phyloP scores from a whole-genome alignment of 768 basidiomycete species.

The Xanthoconium purpureum region DNA sequence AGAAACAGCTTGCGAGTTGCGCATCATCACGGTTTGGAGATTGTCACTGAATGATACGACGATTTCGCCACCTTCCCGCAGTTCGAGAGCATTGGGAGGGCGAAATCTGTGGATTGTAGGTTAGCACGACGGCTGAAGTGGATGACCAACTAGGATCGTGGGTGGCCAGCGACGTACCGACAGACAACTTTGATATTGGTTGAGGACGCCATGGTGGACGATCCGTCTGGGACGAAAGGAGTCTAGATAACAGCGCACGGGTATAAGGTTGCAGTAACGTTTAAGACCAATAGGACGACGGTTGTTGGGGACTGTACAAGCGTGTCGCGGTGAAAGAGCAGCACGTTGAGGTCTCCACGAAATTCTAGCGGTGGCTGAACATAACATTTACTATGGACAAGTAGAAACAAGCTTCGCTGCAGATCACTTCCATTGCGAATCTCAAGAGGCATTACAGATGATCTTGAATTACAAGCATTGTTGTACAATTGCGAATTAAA shows the following conservation, averaged over 20 bases:
- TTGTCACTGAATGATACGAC: conserved; percentile 88
- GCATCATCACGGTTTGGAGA: conserved; percentile 79
- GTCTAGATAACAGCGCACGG: conserved; percentile 15
- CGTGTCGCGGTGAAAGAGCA: conserved; percentile 22
- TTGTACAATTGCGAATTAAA: conserved; percentile 23
- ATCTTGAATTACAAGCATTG: conserved; percentile 8
- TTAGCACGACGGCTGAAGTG: conserved; percentile 4
- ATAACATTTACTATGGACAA: conserved; percentile 2
- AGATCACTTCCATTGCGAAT: conserved; percentile 9
- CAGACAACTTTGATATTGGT: conserved; percentile 99
- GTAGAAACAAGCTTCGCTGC: background rate
- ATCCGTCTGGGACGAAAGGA: conserved; percentile 22
- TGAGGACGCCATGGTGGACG: conserved; percentile 60
- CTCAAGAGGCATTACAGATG: background rate
- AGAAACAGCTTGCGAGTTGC: conserved; percentile 60
- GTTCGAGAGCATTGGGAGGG: conserved; percentile 89
- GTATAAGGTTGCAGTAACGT: conserved; percentile 9
- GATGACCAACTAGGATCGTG: background rate
- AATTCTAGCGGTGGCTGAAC: conserved; percentile 33
- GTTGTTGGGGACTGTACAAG: conserved; percentile 3
- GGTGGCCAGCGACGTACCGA: conserved; percentile 61
- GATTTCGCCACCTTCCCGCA: conserved; percentile 82
- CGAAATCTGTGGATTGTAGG: conserved; percentile 65
- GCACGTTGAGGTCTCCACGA: conserved; percentile 2
- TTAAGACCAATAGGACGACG: conserved; percentile 4